Percentiles rank a stretch among this genome's conserved stretches.
phyloP scores from a whole-genome alignment of 352 stramenopile species.

The Phytopythium litorale region DNA sequence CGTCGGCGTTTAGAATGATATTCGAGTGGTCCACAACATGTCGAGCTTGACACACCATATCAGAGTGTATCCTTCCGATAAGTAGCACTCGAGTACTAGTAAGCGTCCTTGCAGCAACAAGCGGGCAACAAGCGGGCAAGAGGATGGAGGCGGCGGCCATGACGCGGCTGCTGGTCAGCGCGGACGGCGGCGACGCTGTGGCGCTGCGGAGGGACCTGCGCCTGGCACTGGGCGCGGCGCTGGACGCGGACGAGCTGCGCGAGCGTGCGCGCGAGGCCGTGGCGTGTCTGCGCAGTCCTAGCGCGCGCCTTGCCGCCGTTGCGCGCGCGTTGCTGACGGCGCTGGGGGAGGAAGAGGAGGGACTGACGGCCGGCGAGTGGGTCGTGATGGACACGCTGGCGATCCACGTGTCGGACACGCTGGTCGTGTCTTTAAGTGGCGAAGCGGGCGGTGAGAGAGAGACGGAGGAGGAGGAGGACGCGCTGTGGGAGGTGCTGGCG shows the following conservation, averaged over 20 bases:
- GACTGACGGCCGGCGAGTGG: not conserved
- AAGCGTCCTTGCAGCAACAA: too few relatives aligned
- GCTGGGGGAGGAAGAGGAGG: not conserved
- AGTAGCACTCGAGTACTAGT: too few relatives aligned
- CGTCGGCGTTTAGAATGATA: too few relatives aligned
- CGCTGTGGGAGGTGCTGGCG: not conserved
- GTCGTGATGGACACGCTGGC: not conserved
- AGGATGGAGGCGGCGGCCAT: not conserved
- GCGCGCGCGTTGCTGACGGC: not conserved
- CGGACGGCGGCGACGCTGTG: not conserved
- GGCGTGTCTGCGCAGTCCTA: not conserved
- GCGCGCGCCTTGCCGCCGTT: not conserved
- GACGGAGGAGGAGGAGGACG: not conserved
- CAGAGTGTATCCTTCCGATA: too few relatives aligned
- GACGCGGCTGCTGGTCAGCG: not conserved
- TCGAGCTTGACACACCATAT: too few relatives aligned
- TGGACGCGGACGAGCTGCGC: not conserved
- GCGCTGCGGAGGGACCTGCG: not conserved
- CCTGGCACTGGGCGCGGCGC: not conserved
- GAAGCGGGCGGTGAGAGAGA: not conserved
- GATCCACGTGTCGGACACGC: not conserved
- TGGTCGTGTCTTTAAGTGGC: not conserved
- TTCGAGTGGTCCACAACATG: too few relatives aligned
- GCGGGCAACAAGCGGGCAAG: too few relatives aligned
- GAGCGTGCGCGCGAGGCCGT: slow-evolving; percentile 1